A percentile compares a stretch with the other conserved stretches of the same genome.
Conservation (phyloP, 228 moss, liverwort and hornwort species). For the Sphagnum fallax region DNA sequence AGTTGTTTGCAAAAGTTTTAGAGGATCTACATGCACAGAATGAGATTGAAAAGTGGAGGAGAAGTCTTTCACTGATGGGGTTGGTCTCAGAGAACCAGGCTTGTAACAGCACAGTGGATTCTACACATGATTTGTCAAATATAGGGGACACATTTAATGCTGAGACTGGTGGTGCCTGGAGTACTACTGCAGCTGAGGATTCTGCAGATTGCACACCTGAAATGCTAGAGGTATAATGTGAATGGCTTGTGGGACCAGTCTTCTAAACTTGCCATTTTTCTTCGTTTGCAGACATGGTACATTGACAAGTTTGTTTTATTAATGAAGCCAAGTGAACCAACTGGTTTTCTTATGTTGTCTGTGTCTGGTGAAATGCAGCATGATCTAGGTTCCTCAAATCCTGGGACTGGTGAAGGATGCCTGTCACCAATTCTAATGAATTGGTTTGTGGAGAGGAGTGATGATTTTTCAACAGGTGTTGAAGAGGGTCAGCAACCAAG, state of each 20-base stretch:
- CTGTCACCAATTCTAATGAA: constrained; percentile 17
- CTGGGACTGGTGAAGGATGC: constrained; percentile 1
- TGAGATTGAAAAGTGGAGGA: constrained; percentile 17
- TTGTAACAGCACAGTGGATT: constrained; percentile 19
- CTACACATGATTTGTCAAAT: constrained; percentile 20
- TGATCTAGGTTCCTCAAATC: background rate
- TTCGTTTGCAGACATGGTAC: no score
- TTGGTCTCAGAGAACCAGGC: constrained; percentile 25
- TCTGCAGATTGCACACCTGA: constrained; percentile 11
- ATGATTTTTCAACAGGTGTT: constrained; percentile 5
- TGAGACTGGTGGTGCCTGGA: constrained; percentile 12
- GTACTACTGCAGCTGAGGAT: constrained; percentile 10
- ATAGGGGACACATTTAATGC: constrained; percentile 21
- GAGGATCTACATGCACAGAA: constrained; percentile 33
- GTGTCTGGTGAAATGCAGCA: background rate
- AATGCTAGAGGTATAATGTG: constrained; percentile 18
- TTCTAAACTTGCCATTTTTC: no score
- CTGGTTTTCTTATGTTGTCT: background rate
- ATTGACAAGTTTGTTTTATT: no score
- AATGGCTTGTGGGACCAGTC: no score
- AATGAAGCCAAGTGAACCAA: no score
- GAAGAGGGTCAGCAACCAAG: constrained; percentile 44
- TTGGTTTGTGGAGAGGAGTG: constrained; percentile 10
- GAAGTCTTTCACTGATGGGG: constrained; percentile 10
- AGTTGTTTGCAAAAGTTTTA: constrained; percentile 2